A percentile compares a stretch with the other conserved stretches of the same genome.
These are phyloP conservation scores for Epithemia pelagica DNA, from an alignment of 108 stramenopile species.

Conservation along the genomic window DNA sequence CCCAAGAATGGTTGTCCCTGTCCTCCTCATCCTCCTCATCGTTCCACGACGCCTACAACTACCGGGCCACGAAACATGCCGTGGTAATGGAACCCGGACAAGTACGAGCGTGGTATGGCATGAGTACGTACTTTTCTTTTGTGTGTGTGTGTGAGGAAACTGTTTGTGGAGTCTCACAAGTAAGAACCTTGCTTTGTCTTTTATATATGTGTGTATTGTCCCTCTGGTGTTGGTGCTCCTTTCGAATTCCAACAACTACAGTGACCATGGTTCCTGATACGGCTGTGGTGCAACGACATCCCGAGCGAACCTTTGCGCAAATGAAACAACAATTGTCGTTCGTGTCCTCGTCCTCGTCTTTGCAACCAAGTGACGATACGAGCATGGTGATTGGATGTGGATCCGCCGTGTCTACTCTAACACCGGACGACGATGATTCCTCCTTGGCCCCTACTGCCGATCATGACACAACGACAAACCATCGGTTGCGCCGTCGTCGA, in stretches of 20 bases:
- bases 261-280: constrained; percentile 1
- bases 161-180: neutral
- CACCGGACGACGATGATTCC: neutral
- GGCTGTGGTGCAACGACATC: constrained; percentile 11
- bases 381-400: neutral
- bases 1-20: constrained; percentile 67
- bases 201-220: neutral
- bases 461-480: too few species aligned
- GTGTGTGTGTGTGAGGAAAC: neutral
- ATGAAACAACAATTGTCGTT: constrained; percentile 21
- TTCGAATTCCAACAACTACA: neutral
- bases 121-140: constrained; percentile 29
- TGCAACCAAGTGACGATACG: neutral
- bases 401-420: neutral
- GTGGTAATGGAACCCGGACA: constrained; percentile 32
- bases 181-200: neutral
- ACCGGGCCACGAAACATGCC: constrained; percentile 63
- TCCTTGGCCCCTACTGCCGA: neutral
- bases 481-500: constrained; percentile 26
- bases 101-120: constrained; percentile 67
- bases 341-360: neutral
- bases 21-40: too few species aligned
- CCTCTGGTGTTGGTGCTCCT: too few species aligned
- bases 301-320: constrained; percentile 23
- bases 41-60: constrained; percentile 6